These are phyloP conservation scores for Boletus coccyginus DNA, from an alignment of 768 basidiomycete species.

Conservation along the genomic window DNA sequence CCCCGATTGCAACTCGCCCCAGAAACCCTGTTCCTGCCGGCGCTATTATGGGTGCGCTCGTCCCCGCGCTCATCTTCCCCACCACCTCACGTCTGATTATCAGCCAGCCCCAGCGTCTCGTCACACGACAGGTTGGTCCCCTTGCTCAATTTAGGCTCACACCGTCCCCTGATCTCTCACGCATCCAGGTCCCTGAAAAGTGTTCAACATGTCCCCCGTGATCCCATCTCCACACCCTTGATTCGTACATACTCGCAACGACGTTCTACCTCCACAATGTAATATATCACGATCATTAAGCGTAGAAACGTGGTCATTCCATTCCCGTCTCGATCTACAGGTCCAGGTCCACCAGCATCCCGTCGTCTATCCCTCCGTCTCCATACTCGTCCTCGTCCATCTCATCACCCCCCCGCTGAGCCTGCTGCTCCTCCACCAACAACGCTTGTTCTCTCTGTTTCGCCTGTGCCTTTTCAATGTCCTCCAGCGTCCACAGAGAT, in stretches of 20 bases:
- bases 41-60: conserved; percentile 51
- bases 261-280: conserved; percentile 11
- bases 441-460: conserved; percentile 70
- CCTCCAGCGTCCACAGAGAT: conserved; percentile 92
- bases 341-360: conserved; percentile 58
- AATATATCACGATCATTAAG: conserved; percentile 6
- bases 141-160: conserved; percentile 3
- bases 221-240: neutral
- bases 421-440: conserved; percentile 38
- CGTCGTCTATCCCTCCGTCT: conserved; percentile 66
- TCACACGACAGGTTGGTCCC: conserved; percentile 42
- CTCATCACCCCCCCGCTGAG: conserved; percentile 19
- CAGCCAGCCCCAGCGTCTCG: conserved; percentile 55
- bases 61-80: neutral
- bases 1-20: conserved; percentile 36
- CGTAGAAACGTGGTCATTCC: neutral
- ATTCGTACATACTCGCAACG: conserved; percentile 14
- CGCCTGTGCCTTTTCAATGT: conserved; percentile 82
- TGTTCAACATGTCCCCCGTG: conserved; percentile 37
- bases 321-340: conserved; percentile 13
- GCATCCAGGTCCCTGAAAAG: conserved; percentile 35
- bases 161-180: conserved; percentile 12
- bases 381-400: conserved; percentile 58
- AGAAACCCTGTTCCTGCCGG: conserved; percentile 44
- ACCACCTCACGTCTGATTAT: neutral